Evolutionary conservation across 2,329 filamentous ascomycete genomes (phyloP).

Genomic region (Hypoxylon sp.): DNA sequence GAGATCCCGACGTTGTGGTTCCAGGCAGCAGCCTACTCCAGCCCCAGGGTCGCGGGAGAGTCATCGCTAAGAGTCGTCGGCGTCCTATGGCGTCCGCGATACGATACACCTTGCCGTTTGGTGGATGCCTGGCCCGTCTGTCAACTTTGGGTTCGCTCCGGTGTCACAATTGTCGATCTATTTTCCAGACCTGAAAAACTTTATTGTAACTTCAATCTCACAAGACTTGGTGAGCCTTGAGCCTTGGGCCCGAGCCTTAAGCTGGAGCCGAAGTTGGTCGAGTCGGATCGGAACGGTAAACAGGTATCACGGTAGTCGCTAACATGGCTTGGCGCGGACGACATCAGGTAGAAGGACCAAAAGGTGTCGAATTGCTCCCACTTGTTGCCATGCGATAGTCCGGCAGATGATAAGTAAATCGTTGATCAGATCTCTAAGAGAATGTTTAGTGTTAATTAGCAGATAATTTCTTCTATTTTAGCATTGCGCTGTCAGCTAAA

Average conservation of each 20-base stretch:
- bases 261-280: neutral
- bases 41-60: conserved; percentile 24
- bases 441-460: too few species aligned
- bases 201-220: conserved; percentile 25
- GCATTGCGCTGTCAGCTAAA: too few species aligned
- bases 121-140: conserved; percentile 8
- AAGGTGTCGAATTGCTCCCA: neutral
- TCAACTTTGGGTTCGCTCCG: conserved; percentile 22
- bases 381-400: neutral
- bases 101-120: conserved; percentile 8
- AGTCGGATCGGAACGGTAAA: neutral
- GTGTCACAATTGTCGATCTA: conserved; percentile 22
- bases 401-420: too few species aligned
- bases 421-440: too few species aligned
- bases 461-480: too few species aligned
- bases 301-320: neutral
- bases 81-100: conserved; percentile 17
- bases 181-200: conserved; percentile 17
- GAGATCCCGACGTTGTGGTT: conserved; percentile 30
- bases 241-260: too few species aligned
- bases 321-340: neutral
- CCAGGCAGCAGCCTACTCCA: conserved; percentile 23
- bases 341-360: neutral
- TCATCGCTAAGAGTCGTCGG: conserved; percentile 16
- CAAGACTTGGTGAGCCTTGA: too few species aligned